phyloP scores from a whole-genome alignment of 768 basidiomycete genomes.

The Paxillus rubicundulus region DNA sequence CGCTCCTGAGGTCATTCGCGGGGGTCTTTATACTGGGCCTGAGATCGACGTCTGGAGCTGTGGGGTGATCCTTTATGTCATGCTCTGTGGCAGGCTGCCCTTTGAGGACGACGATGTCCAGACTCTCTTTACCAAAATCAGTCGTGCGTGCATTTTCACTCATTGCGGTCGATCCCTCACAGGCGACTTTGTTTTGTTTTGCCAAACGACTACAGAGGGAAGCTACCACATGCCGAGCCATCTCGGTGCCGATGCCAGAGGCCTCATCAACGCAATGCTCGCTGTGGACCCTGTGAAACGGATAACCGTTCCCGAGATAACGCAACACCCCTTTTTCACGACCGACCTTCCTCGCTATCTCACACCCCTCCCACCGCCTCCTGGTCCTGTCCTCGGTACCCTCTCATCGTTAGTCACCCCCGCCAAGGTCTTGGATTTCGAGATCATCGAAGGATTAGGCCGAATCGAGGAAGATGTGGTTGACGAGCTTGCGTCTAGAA shows the following conservation, averaged over 20 bases:
- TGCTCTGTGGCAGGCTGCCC: slow-evolving; percentile 92
- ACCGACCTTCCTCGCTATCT: slow-evolving; percentile 86
- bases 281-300: slow-evolving; percentile 93
- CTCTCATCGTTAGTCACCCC: slow-evolving; percentile 71
- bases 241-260: slow-evolving; percentile 73
- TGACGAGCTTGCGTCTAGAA: slow-evolving; percentile 69
- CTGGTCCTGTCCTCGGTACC: slow-evolving; percentile 73
- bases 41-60: slow-evolving; percentile 99
- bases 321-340: slow-evolving; percentile 87
- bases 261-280: slow-evolving; percentile 86
- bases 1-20: slow-evolving; percentile 95
- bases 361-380: slow-evolving; percentile 71
- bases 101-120: slow-evolving; percentile 98
- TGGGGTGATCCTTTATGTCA: slow-evolving; percentile 98
- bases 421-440: slow-evolving; percentile 67
- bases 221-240: slow-evolving; percentile 82
- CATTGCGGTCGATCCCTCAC: not conserved
- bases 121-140: slow-evolving; percentile 90
- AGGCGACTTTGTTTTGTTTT: not conserved
- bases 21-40: slow-evolving; percentile 92
- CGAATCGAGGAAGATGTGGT: slow-evolving; percentile 91
- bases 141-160: slow-evolving; percentile 48
- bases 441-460: slow-evolving; percentile 89
- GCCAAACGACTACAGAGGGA: slow-evolving; percentile 56
- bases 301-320: slow-evolving; percentile 90